phyloP scores from a whole-genome alignment of 208 protist genomes.

The Tritrichomonas musculus region DNA sequence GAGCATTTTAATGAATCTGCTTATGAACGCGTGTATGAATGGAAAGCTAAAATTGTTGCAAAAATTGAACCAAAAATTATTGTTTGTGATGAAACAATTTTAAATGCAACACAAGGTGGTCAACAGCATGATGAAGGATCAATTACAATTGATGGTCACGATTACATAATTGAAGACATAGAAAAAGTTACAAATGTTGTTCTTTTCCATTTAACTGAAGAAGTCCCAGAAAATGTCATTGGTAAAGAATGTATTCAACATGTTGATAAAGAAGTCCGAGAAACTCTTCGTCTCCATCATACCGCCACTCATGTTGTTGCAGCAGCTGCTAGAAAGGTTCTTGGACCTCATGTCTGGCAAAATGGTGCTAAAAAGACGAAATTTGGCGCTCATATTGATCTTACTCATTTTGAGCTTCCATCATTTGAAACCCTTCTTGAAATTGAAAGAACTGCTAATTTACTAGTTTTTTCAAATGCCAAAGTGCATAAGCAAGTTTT shows the following conservation, averaged over 20 bases:
- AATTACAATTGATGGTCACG: neutral
- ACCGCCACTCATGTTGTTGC: conserved; percentile 13
- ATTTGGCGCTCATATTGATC: neutral
- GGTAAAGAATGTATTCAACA: neutral
- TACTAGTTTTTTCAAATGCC: neutral
- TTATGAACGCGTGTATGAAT: neutral
- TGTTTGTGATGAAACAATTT: neutral
- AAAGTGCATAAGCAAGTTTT: neutral
- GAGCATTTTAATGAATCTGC: neutral
- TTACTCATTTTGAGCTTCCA: conserved; percentile 29
- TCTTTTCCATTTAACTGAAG: neutral
- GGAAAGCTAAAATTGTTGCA: neutral
- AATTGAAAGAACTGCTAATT: conserved; percentile 12
- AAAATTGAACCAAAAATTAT: neutral
- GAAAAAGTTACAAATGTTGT: conserved; percentile 27
- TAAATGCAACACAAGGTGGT: conserved; percentile 33
- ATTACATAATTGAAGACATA: neutral
- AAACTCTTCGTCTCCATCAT: conserved; percentile 12
- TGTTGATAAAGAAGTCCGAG: conserved; percentile 20
- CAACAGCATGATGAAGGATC: conserved; percentile 30
- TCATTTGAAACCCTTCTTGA: neutral
- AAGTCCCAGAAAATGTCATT: neutral
- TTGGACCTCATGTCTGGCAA: conserved; percentile 34
- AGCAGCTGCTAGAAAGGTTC: neutral
- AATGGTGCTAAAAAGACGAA: conserved; percentile 35